Evolutionary conservation across 1,284 basidiomycete genomes (phyloP).

Genomic region (Ustilago xerochloae): DNA sequence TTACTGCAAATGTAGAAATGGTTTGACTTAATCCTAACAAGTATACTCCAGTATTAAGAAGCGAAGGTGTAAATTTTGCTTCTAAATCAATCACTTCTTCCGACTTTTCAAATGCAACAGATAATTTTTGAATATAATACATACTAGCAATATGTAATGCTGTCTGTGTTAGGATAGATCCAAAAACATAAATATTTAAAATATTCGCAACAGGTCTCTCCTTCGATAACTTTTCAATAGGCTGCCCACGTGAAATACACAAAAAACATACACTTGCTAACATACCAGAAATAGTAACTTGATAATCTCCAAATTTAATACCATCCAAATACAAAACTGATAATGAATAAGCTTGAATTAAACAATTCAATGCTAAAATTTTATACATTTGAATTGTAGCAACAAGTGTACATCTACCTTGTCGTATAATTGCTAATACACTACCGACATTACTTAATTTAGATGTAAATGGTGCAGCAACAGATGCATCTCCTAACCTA

Average conservation of each 20-base stretch:
- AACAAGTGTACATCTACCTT: conserved; percentile 66
- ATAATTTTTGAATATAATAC: conserved; percentile 59
- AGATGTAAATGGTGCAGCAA: conserved; percentile 66
- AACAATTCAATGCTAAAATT: conserved; percentile 67
- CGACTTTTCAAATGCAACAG: conserved; percentile 50
- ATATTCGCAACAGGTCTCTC: conserved; percentile 65
- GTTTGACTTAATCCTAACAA: conserved; percentile 63
- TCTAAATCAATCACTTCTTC: conserved; percentile 63
- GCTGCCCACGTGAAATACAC: conserved; percentile 65
- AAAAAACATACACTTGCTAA: conserved; percentile 64
- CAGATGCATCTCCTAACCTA: conserved; percentile 65
- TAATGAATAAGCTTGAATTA: conserved; percentile 66
- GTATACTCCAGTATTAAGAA: conserved; percentile 67
- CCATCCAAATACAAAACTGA: conserved; percentile 64
- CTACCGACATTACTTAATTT: conserved; percentile 61
- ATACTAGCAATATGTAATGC: conserved; percentile 63
- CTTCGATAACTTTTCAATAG: conserved; percentile 60
- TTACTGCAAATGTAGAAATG: conserved; percentile 66
- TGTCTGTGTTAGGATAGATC: conserved; percentile 64
- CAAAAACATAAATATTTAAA: conserved; percentile 63
- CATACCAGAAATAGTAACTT: conserved; percentile 65
- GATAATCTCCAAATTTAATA: conserved; percentile 67
- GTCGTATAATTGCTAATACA: conserved; percentile 63
- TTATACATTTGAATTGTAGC: conserved; percentile 68
- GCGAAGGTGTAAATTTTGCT: conserved; percentile 63